These are phyloP conservation scores for Lipomyces chichibuensis DNA, from an alignment of 805 yeast genomes.

Conservation along the genomic window DNA sequence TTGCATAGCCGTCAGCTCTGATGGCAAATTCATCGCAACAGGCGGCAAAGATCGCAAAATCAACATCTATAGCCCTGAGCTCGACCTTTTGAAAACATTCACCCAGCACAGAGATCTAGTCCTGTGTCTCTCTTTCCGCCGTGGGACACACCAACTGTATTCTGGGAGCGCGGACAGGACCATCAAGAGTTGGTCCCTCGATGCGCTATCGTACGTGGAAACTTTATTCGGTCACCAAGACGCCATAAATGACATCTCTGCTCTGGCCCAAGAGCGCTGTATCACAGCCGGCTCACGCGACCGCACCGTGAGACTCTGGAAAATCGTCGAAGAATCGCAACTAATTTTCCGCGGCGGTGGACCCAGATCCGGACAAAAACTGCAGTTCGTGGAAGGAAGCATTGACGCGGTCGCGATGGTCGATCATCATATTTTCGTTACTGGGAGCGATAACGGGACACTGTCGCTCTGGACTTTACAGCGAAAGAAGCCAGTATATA, in stretches of 20 bases:
- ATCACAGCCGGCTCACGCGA: constrained; percentile 95
- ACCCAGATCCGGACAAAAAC: constrained; percentile 41
- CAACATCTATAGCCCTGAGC: constrained; percentile 80
- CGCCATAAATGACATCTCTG: constrained; percentile 75
- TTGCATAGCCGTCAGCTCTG: constrained; percentile 80
- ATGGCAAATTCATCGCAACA: constrained; percentile 85
- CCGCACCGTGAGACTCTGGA: constrained; percentile 95
- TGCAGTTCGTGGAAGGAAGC: constrained; percentile 74
- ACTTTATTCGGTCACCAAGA: constrained; percentile 96
- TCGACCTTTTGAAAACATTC: constrained; percentile 74
- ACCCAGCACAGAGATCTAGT: constrained; percentile 75
- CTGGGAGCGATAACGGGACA: constrained; percentile 95
- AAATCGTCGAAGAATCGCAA: constrained; percentile 91
- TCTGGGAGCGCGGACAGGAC: constrained; percentile 93
- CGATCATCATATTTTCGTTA: constrained; percentile 89
- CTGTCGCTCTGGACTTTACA: constrained; percentile 86
- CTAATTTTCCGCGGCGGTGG: constrained; percentile 93
- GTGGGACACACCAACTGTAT: constrained; percentile 79
- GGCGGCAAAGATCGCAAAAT: constrained; percentile 86
- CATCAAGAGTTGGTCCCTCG: constrained; percentile 82
- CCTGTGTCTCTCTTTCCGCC: constrained; percentile 72
- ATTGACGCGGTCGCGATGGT: constrained; percentile 88
- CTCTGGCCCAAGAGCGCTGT: constrained; percentile 85
- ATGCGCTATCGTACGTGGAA: constrained; percentile 86
- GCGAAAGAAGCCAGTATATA: constrained; percentile 83